These are phyloP conservation scores for Cercophora sp. DNA, from an alignment of 495 filamentous ascomycete species.

Conservation along the genomic window DNA sequence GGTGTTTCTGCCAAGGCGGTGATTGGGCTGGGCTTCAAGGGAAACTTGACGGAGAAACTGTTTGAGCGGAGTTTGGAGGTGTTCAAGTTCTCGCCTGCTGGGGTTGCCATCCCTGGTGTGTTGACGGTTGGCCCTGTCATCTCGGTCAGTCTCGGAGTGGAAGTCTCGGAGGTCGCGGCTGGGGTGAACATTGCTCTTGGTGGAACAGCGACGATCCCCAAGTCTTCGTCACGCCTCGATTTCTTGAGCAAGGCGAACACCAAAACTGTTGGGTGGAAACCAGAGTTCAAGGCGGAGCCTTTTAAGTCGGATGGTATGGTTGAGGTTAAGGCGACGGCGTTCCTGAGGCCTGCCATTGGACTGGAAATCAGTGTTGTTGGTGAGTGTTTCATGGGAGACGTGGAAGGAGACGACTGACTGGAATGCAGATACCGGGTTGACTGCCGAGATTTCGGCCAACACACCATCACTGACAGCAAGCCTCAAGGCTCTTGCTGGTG, in stretches of 20 bases:
- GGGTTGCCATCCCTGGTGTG: conserved; percentile 18
- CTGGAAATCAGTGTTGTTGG: conserved; percentile 19
- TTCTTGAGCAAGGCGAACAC: conserved; percentile 11
- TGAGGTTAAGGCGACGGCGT: conserved; percentile 13
- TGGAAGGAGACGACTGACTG: not conserved
- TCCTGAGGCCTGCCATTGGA: conserved; percentile 14
- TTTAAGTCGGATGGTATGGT: conserved; percentile 11
- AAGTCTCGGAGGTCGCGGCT: conserved; percentile 11
- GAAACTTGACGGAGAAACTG: conserved; percentile 6
- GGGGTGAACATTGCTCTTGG: conserved; percentile 6
- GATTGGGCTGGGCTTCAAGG: conserved; percentile 8
- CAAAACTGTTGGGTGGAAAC: conserved; percentile 14
- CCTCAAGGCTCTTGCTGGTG: conserved; percentile 14
- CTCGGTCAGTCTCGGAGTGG: conserved; percentile 9
- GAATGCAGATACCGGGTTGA: conserved; percentile 11
- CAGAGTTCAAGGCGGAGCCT: conserved; percentile 11
- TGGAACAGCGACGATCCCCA: conserved; percentile 10
- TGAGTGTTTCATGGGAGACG: not conserved
- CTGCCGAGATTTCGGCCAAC: conserved; percentile 9
- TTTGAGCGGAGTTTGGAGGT: conserved; percentile 9
- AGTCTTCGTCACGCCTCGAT: conserved; percentile 11
- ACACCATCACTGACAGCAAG: conserved; percentile 5
- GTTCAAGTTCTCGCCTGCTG: conserved; percentile 15
- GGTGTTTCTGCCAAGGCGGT: conserved; percentile 14
- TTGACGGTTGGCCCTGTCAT: conserved; percentile 18